Percentiles rank a stretch among this genome's conserved stretches.
phyloP scores from a whole-genome alignment of 2,329 filamentous ascomycete genomes.

The Harringtonia lauricola region DNA sequence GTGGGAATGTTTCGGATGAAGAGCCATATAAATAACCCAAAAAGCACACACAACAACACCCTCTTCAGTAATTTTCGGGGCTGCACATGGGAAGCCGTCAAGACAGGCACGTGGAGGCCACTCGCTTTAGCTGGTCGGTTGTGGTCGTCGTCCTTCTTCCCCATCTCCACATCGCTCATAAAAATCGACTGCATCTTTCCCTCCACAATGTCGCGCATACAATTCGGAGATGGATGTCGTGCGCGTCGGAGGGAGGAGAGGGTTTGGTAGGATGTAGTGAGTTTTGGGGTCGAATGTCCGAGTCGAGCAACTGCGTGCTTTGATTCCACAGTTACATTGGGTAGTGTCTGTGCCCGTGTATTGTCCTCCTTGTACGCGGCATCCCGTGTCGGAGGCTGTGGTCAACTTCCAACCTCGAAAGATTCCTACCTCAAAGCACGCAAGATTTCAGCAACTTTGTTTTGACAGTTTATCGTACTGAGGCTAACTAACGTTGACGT shows the following conservation, averaged over 20 bases:
- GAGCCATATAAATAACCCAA: constrained; percentile 45
- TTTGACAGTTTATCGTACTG: too few relatives aligned
- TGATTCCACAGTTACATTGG: too few relatives aligned
- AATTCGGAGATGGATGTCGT: too few relatives aligned
- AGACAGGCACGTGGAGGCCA: background rate
- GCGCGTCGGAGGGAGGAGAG: too few relatives aligned
- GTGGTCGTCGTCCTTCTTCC: constrained; percentile 51
- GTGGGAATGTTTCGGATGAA: constrained; percentile 53
- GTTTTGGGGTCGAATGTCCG: background rate
- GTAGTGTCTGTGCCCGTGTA: too few relatives aligned
- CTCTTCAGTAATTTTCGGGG: constrained; percentile 44
- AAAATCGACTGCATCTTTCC: constrained; percentile 33
- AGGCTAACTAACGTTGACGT: too few relatives aligned
- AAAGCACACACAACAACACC: constrained; percentile 32
- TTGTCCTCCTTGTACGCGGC: too few relatives aligned
- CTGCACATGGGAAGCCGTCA: constrained; percentile 14
- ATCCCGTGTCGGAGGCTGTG: too few relatives aligned
- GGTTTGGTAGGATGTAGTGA: too few relatives aligned
- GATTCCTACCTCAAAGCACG: too few relatives aligned
- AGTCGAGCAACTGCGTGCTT: background rate
- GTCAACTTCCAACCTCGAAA: too few relatives aligned
- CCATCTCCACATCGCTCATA: constrained; percentile 42
- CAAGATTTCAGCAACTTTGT: too few relatives aligned
- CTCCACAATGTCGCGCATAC: background rate
- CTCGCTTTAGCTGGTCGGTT: constrained; percentile 15